Conservation (phyloP, 2,329 filamentous ascomycete species). For the Penicillium sp. region DNA sequence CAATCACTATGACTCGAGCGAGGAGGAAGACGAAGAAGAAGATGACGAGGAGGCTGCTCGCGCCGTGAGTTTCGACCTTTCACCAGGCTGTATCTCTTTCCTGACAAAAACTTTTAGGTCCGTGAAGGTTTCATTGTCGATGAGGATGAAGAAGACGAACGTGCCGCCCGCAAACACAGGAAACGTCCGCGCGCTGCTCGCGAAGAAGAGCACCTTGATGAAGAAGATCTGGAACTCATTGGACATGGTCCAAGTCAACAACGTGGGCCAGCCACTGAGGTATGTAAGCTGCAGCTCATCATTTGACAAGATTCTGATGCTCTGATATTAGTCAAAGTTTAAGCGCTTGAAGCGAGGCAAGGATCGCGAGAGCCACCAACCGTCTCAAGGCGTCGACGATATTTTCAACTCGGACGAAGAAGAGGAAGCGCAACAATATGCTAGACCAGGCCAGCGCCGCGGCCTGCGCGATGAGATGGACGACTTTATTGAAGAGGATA, state of each 20-base stretch:
- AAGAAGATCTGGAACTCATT: constrained; percentile 94
- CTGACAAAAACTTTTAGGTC: constrained; percentile 55
- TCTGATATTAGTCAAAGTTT: constrained; percentile 72
- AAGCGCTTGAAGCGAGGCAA: constrained; percentile 94
- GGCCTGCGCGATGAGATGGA: constrained; percentile 76
- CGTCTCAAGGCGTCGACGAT: constrained; percentile 74
- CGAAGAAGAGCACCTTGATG: constrained; percentile 81
- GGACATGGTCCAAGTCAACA: constrained; percentile 72
- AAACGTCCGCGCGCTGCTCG: constrained; percentile 71
- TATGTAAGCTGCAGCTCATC: constrained; percentile 43
- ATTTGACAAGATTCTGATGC: constrained; percentile 10
- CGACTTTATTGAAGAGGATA: constrained; percentile 96
- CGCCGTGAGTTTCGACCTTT: constrained; percentile 54
- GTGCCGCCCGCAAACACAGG: constrained; percentile 61
- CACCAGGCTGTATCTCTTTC: constrained; percentile 2
- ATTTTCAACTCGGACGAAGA: constrained; percentile 97
- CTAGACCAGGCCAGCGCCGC: constrained; percentile 50
- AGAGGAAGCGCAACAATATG: constrained; percentile 57
- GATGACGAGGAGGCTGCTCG: constrained; percentile 83
- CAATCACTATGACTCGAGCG: constrained; percentile 71
- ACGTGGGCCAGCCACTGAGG: constrained; percentile 66
- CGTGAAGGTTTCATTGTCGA: constrained; percentile 95
- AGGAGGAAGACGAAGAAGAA: constrained; percentile 89
- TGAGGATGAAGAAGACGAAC: constrained; percentile 76
- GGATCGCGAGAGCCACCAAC: constrained; percentile 55